Percentiles rank a stretch among this genome's conserved stretches.
Conservation (phyloP, 495 filamentous ascomycete genomes). For the Lasiosphaeria hispida region DNA sequence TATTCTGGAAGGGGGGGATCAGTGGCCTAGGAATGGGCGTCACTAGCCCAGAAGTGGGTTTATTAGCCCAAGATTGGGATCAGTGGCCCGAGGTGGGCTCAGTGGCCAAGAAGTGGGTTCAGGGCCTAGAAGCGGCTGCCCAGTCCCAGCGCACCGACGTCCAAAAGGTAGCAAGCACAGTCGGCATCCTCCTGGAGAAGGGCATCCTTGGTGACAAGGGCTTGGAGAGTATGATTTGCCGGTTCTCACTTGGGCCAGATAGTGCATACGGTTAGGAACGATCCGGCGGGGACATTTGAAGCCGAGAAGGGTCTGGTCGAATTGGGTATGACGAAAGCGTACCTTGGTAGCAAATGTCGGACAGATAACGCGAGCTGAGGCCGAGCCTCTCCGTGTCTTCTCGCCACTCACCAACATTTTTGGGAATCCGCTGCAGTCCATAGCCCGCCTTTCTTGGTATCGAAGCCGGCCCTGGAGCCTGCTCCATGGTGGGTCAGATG, state of each 20-base stretch:
- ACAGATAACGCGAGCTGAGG: not conserved
- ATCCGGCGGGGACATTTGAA: not conserved
- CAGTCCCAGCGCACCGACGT: not conserved
- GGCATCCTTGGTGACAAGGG: not conserved
- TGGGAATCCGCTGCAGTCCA: not conserved
- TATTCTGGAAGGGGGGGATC: no score
- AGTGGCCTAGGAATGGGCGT: no score
- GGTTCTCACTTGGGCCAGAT: not conserved
- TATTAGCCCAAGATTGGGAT: no score
- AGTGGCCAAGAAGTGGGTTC: no score
- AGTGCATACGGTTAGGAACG: not conserved
- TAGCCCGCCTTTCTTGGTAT: not conserved
- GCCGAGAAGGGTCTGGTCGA: not conserved
- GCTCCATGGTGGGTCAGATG: no score
- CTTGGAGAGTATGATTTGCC: not conserved
- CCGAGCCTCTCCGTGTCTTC: not conserved
- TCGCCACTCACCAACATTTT: not conserved
- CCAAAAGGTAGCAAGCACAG: not conserved
- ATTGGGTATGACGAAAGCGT: no score
- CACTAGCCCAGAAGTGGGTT: no score
- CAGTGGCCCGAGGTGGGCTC: no score
- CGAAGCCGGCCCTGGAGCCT: no score
- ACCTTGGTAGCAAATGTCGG: not conserved
- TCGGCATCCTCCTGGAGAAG: not conserved
- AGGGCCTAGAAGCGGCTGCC: no score